Base-by-base conservation (phyloP, 768 basidiomycete genomes). In the Dioszegia hungarica region DNA sequence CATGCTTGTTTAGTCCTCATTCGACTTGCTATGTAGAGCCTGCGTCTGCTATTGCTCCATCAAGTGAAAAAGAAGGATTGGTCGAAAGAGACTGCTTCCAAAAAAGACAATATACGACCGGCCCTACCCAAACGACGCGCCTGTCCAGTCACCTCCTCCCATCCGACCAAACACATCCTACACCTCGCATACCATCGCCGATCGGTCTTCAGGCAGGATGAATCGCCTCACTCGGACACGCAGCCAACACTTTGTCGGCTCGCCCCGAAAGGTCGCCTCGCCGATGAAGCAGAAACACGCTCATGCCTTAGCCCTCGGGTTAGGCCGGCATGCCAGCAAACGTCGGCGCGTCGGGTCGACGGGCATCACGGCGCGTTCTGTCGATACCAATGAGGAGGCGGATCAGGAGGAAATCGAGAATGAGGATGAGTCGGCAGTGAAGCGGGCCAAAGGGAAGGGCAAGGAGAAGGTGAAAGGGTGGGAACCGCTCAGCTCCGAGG, bases 211-310 rank as follows among this genome's bases (percentile, higher is more conserved):
- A 22, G 5, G 5, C 14, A 48, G 61, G 61, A 70, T 70, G 68
- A 54, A 67, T 49, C 60, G 59, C 19, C 49, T 71, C 40, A 43
- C 51, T 22, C 54, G 64, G 25, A 68, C 63, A 20, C 63, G 69
- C 15, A 63, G 59, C 20, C 66, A 66, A 36, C 66, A 67, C 43
- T 68, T 68, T 47, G 69, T 64, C 44, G 51, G 57, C 31, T 71
- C 69, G 29, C 69, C 69, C 19, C 36, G 69, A 22, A 59, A 61
- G 37, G 56, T 55, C 28, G 51, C 56, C 14, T 49, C 57, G 3
- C 66, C 68, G 8, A 46, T 68, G n/a, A 64, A 63, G 31, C 56
- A 52, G 34, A 59, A 61, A 43, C 62, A 60, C 25, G 31, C 31
- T 6, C 31, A 6, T 33, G 34, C 57, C 5, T 27, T 54, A 17